Evolutionary conservation across 148 eudicot species (phyloP).

Genomic region (Gaultheria prostrata): DNA sequence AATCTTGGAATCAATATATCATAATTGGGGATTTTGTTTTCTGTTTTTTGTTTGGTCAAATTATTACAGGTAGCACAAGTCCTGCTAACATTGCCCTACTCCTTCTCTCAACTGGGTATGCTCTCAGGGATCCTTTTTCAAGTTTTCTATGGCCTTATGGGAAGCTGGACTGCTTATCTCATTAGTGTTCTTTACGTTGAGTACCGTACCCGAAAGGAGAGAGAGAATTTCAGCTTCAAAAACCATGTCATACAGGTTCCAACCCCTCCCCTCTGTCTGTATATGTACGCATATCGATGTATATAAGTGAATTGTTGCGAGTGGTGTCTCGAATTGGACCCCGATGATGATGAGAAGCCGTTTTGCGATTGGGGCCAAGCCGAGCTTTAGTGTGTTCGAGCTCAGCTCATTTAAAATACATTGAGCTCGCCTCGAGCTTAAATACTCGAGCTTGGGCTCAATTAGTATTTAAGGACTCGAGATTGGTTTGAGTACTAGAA

Average conservation of each 20-base stretch:
- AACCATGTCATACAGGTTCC: constrained; percentile 89
- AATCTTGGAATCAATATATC: neutral
- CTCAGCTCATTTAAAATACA: neutral
- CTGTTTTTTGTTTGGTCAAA: neutral
- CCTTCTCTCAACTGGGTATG: constrained; percentile 83
- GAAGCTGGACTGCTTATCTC: constrained; percentile 90
- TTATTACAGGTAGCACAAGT: constrained; percentile 78
- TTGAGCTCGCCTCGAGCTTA: neutral
- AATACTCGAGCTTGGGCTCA: neutral
- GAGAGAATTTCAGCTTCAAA: constrained; percentile 81
- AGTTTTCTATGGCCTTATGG: constrained; percentile 67
- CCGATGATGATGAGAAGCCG: neutral
- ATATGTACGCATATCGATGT: neutral
- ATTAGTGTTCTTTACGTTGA: constrained; percentile 81
- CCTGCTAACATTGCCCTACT: constrained; percentile 72
- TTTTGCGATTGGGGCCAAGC: neutral
- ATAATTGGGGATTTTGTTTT: neutral
- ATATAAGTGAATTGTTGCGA: neutral
- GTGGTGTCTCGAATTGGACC: neutral
- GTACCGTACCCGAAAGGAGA: constrained; percentile 68
- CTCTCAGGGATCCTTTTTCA: constrained; percentile 66
- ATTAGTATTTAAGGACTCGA: neutral
- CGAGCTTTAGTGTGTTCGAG: neutral
- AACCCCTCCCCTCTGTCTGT: neutral
- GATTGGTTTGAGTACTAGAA: neutral